Evolutionary conservation across 495 filamentous ascomycete species (phyloP).

Genomic region (Penicillium paxilli): DNA sequence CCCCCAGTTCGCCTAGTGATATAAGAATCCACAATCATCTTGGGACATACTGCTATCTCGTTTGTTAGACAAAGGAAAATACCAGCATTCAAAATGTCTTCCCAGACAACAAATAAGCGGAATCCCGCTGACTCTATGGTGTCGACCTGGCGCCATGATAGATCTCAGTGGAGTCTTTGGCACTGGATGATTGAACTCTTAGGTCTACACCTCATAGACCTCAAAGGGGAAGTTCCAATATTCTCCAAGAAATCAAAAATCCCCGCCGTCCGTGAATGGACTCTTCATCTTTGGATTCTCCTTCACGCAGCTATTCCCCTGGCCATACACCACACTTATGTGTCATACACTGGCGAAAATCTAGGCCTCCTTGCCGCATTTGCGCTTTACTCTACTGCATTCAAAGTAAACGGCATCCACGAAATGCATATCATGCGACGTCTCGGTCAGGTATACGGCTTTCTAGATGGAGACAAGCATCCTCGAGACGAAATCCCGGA

Average conservation of each 20-base stretch:
- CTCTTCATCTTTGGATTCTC: constrained; percentile 28
- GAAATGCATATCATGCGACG: constrained; percentile 28
- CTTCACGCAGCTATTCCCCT: constrained; percentile 23
- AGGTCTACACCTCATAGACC: constrained; percentile 21
- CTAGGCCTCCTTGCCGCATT: constrained; percentile 17
- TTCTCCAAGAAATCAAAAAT: constrained; percentile 28
- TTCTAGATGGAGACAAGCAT: constrained; percentile 31
- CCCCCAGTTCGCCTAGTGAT: neutral
- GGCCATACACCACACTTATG: constrained; percentile 23
- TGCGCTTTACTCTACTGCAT: constrained; percentile 21
- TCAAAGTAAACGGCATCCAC: constrained; percentile 25
- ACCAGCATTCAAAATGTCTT: constrained; percentile 8
- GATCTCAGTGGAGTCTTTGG: constrained; percentile 19
- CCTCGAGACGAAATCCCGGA: constrained; percentile 29
- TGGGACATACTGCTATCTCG: too few relatives aligned
- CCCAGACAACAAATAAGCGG: constrained; percentile 5
- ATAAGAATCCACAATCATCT: constrained; percentile 11
- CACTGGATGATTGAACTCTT: constrained; percentile 28
- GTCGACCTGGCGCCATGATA: constrained; percentile 29
- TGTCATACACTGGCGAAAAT: constrained; percentile 13
- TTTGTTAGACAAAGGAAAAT: neutral
- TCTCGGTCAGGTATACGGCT: constrained; percentile 25
- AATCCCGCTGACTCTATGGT: constrained; percentile 28
- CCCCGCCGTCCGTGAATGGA: constrained; percentile 21
- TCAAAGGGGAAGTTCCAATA: constrained; percentile 15